Evolutionary conservation across 441 rosid genomes (phyloP), one percentile per base, ranked within the genome.

Genomic region (Iberis amara): DNA sequence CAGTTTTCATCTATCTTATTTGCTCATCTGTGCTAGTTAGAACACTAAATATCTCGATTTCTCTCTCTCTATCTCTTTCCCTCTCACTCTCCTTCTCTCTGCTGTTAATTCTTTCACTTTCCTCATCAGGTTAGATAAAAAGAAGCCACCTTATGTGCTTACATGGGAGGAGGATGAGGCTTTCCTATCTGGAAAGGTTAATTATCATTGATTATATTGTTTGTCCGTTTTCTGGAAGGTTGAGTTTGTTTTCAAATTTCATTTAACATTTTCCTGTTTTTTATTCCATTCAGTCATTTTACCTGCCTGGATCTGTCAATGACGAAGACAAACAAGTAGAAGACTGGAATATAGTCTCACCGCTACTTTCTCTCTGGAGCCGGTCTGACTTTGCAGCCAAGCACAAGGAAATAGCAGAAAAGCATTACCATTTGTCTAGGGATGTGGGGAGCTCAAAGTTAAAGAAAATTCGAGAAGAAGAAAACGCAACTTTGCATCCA

Each of bases 301-400:
- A 91, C 76, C 78, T 91, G 57, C 95, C 98, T 38, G 98, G 98
- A 11, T 85, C 95, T 40, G 59, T 83, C 59, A 79, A 76, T 74
- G 74, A 47, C 28, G 76, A 75, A 56, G 87, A 85, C 73, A 87
- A 83, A 59, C 86, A 78, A 67, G 55, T 88, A 71, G 94, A 83
- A 3, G 85, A 80, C 66, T 91, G 96, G 94, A 91, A 91, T 64
- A 1, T 32, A 38, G 68, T 33, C 27, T 52, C 95, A 3, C 96
- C 98, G 1, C 79, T 72, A 15, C 90, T 88, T 28, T 82, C 76
- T 74, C 96, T 91, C 51, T 91, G 98, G 98, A 91, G 98, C 57
- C 87, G 74, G 44, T 63, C 26, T 13, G 87, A 83, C 66, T 87
- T 75, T 76, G 71, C 66, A 47, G 59, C 18, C 8, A 69, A 71